Percentiles rank a stretch among this genome's conserved stretches.
These are phyloP conservation scores for Erythrophleum ivorense DNA, from an alignment of 331 rosid species.

Conservation along the genomic window DNA sequence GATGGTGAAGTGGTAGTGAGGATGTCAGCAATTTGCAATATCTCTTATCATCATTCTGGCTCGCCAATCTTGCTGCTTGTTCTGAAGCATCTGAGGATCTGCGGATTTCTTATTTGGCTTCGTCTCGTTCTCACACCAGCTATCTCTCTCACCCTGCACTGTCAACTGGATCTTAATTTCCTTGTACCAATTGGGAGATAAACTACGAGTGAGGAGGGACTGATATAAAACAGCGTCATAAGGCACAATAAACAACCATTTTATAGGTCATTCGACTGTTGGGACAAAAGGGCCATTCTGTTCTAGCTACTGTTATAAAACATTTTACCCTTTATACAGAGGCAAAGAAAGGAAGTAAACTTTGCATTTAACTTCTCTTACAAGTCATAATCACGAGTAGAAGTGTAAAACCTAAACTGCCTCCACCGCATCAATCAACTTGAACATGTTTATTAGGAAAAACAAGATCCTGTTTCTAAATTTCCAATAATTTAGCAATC, in stretches of 20 bases:
- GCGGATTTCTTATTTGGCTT: neutral
- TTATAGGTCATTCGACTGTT: neutral
- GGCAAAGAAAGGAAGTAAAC: conserved; percentile 8
- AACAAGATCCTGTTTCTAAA: neutral
- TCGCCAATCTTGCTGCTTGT: conserved; percentile 20
- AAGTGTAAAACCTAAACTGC: neutral
- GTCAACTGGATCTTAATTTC: conserved; percentile 3
- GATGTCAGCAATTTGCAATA: neutral
- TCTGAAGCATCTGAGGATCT: neutral
- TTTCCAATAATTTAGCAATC: neutral
- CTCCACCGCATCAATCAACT: neutral
- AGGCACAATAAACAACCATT: conserved; percentile 15
- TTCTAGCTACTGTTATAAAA: neutral
- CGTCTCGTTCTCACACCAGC: neutral
- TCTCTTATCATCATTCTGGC: neutral
- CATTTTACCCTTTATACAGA: neutral
- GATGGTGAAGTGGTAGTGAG: neutral
- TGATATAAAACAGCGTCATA: neutral
- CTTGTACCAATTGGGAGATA: neutral
- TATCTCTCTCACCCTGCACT: neutral
- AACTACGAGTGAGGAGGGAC: conserved; percentile 1
- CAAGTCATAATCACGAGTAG: neutral
- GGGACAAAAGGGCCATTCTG: neutral
- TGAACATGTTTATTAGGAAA: neutral
- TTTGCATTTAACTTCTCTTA: neutral